These are phyloP conservation scores for Eucalyptus microcorys DNA, from an alignment of 345 rosid species.

Conservation along the genomic window DNA sequence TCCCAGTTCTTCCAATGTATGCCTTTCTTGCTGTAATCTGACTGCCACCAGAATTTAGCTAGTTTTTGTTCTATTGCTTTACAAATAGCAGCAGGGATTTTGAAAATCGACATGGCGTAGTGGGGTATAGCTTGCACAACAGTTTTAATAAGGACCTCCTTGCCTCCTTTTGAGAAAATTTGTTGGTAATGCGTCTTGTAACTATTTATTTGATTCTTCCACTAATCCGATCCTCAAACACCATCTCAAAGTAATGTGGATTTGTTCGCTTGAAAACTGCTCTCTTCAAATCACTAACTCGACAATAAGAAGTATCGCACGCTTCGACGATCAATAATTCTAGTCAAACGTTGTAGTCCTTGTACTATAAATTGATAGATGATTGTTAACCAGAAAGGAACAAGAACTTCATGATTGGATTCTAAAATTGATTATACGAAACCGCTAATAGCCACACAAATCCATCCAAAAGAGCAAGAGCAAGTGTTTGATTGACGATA, in stretches of 20 bases:
- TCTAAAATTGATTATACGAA: not conserved
- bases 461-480: not conserved
- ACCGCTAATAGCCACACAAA: not conserved
- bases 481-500: not conserved
- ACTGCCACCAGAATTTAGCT: no score
- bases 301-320: not conserved
- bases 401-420: not conserved
- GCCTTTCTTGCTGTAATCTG: no score
- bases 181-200: accelerated
- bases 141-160: no score
- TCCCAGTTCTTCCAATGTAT: no score
- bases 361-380: not conserved
- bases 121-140: no score
- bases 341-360: accelerated
- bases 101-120: no score
- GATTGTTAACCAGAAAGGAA: not conserved
- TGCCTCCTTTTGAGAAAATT: not conserved
- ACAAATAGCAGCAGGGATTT: no score
- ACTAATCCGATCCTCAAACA: not conserved
- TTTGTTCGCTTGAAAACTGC: not conserved
- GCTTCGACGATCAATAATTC: not conserved
- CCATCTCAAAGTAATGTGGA: accelerated
- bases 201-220: not conserved
- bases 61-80: no score
- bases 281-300: no score